Conservation (phyloP, 257 asterid species). For the Galeopsis tetrahit region DNA sequence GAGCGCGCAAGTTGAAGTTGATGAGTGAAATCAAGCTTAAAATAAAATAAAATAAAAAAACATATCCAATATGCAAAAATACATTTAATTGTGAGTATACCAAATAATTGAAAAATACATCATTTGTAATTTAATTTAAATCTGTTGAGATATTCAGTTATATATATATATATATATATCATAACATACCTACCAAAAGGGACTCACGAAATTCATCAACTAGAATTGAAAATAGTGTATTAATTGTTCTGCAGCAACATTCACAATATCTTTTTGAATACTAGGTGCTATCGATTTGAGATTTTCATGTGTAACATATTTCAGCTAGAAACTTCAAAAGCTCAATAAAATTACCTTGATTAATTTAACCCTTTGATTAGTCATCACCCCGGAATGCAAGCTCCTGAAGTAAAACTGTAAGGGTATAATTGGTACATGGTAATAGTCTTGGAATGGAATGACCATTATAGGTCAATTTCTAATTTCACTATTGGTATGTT, state of each 20-base stretch:
- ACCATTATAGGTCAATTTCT: no score
- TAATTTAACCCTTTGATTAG: not conserved
- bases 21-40: not conserved
- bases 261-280: conserved; percentile 19
- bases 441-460: no score
- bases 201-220: not conserved
- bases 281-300: conserved; percentile 12
- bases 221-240: not conserved
- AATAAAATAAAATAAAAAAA: no score
- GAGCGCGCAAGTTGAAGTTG: not conserved
- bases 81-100: no score
- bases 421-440: no score
- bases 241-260: not conserved
- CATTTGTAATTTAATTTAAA: no score
- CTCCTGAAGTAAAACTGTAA: not conserved
- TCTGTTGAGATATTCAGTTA: no score
- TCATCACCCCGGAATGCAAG: conserved; percentile 1
- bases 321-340: not conserved
- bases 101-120: no score
- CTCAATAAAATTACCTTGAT: not conserved
- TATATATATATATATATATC: no score
- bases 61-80: no score
- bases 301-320: conserved; percentile 1
- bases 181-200: no score
- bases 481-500: no score